Percentiles rank a stretch among this genome's conserved stretches.
Conservation (phyloP, 2,329 filamentous ascomycete species). For the Volutella citrinella region DNA sequence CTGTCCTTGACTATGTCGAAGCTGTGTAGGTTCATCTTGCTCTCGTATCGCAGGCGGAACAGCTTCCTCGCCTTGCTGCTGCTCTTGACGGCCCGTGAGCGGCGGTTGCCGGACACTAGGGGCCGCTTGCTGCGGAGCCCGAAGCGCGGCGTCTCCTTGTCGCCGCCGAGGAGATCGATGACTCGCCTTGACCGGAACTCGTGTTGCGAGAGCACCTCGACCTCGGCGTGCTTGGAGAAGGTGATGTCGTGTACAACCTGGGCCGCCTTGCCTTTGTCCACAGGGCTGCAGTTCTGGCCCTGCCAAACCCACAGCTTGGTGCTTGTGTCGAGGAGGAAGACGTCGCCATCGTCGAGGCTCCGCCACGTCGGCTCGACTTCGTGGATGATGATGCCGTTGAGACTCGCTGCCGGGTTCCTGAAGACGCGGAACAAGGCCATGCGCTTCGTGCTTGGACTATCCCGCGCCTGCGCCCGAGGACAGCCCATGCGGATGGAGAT, state of each 20-base stretch:
- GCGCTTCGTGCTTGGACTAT: no score
- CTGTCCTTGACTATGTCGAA: constrained; percentile 60
- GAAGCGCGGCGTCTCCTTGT: constrained; percentile 35
- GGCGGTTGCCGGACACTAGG: constrained; percentile 27
- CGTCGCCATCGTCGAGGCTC: constrained; percentile 63
- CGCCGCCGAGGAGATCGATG: constrained; percentile 53
- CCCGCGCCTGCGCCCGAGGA: no score
- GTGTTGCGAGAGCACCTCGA: constrained; percentile 61
- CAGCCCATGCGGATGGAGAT: constrained; percentile 58
- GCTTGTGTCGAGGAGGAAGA: constrained; percentile 61
- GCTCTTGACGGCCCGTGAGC: constrained; percentile 12
- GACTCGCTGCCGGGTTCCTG: constrained; percentile 50
- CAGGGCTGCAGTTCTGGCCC: constrained; percentile 60
- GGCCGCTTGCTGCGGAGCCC: constrained; percentile 43
- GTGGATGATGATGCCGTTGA: constrained; percentile 54
- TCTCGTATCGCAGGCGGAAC: constrained; percentile 63
- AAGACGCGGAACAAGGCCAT: constrained; percentile 64
- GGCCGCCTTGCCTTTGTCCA: constrained; percentile 67
- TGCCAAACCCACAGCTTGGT: constrained; percentile 71
- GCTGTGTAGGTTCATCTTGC: no score
- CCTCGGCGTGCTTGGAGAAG: constrained; percentile 59
- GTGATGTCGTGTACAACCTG: constrained; percentile 66
- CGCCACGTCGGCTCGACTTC: constrained; percentile 61
- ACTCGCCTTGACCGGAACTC: constrained; percentile 55
- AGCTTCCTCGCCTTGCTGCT: constrained; percentile 37